Base-by-base conservation (phyloP, 352 stramenopile species). In the Globisporangium recalcitrans region DNA sequence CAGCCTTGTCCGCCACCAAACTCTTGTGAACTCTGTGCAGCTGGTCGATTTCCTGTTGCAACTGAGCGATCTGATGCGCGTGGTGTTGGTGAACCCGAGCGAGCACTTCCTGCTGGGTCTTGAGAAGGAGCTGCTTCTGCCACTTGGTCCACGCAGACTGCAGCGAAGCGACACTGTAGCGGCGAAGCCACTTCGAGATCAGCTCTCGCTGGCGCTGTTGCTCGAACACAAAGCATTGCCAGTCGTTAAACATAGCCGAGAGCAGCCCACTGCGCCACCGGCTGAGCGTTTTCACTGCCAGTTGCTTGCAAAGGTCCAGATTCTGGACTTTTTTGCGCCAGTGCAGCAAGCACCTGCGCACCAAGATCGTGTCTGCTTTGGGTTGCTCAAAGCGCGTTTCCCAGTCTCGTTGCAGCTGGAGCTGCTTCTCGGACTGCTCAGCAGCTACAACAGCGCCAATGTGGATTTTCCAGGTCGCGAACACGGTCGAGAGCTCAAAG, bases 141-240 rank as follows among this genome's bases (percentile, higher is more conserved):
- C 62, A 63, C n/a, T 38, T 54, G 9, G 13, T 34, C 62, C 62
- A 68, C 48, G 55, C 62, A 2, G 13, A 24, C 38, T 51, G 55
- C 19, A 68, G 40, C 5, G 49, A 26, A 3, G 21, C 26, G 7
- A 36, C 26, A 9, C 26, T 51, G 47, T 29, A 38, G 32, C 49
- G 54, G 4, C 34, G 29, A 0, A 71, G 26, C 64, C 73, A 77
- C 13, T 67, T 62, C 1, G 36, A 42, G 1, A 75, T 42, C 6
- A 85, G 52, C 21, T 73, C 64, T 16, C 69, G 54, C 22, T 79
- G 67, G 0, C 53, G 27, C 24, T 69, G 68, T 19, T 65, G 61
- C 14, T 48, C 58, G 1, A 52, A 22, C 1, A 65, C 48, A 52
- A 70, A 79, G 22, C 46, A 27, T 4, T 52, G 24, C 75, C 75